Conservation (phyloP, 169 alveolate species). For the Babesia ovis region DNA sequence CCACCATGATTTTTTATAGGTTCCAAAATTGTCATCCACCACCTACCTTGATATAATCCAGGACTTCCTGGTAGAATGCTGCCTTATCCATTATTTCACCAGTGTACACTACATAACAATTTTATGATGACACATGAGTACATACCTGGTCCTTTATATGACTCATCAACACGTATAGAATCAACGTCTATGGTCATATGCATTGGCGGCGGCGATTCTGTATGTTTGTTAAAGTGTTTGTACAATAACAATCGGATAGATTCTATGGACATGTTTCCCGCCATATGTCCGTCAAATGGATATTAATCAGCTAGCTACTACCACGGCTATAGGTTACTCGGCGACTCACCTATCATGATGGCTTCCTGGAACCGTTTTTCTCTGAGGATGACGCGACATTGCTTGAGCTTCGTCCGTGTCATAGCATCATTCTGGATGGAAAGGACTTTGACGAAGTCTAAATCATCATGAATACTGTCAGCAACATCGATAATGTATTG, state of each 20-base stretch:
- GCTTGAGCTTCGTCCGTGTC: slow-evolving; percentile 63
- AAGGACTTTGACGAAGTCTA: slow-evolving; percentile 74
- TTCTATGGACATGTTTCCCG: neutral
- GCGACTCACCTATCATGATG: slow-evolving; percentile 49
- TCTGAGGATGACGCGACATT: slow-evolving; percentile 54
- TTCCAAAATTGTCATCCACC: no score
- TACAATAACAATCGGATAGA: neutral
- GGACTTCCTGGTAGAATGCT: slow-evolving; percentile 26
- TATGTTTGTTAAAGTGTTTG: neutral
- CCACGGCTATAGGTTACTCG: neutral
- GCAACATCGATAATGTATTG: neutral
- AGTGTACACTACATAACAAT: slow-evolving; percentile 41
- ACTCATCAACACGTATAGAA: slow-evolving; percentile 42
- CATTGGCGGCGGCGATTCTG: slow-evolving; percentile 61
- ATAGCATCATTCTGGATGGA: slow-evolving; percentile 55
- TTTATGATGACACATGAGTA: neutral
- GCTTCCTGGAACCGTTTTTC: slow-evolving; percentile 65
- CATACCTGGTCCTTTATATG: slow-evolving; percentile 62
- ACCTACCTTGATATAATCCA: slow-evolving; percentile 60
- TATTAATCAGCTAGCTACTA: neutral
- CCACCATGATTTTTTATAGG: no score
- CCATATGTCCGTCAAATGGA: no score
- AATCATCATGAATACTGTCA: neutral
- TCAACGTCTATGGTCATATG: slow-evolving; percentile 57
- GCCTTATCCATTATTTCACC: slow-evolving; percentile 46